Conservation (phyloP, 805 yeast species). For the Teunomyces kruisii region DNA sequence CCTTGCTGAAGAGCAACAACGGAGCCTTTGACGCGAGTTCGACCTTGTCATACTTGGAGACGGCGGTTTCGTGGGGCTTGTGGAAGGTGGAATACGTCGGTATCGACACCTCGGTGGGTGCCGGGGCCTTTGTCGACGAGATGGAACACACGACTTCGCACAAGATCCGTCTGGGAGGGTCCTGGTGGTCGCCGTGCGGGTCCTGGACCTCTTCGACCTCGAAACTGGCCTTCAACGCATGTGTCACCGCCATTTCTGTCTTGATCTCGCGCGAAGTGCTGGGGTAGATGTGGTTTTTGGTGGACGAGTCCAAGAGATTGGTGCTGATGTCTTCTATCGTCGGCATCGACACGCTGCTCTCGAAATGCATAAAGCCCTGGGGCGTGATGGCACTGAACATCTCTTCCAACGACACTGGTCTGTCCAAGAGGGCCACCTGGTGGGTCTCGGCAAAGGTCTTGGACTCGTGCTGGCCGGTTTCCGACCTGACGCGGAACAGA, state of each 20-base stretch:
- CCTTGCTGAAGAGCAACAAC: background rate
- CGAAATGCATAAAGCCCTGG: constrained; percentile 2
- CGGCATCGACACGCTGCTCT: constrained; percentile 3
- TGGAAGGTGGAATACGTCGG: background rate
- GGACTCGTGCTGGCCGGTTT: background rate
- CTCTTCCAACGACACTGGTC: background rate
- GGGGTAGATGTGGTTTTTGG: constrained; percentile 6
- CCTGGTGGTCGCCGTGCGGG: background rate
- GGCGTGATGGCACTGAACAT: background rate
- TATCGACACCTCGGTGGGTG: background rate
- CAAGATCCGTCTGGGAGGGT: background rate
- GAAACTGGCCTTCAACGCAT: constrained; percentile 11
- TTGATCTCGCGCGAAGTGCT: constrained; percentile 4
- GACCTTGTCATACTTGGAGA: background rate
- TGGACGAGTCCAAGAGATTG: background rate
- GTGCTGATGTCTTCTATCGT: background rate
- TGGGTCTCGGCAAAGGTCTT: background rate
- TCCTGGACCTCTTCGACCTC: constrained; percentile 10
- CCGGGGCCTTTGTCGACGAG: constrained; percentile 1
- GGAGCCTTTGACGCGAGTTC: background rate
- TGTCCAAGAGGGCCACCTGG: background rate
- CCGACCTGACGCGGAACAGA: background rate
- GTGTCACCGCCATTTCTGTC: constrained; percentile 10
- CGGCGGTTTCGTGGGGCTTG: background rate
- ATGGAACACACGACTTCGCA: background rate